Evolutionary conservation across 2,329 filamentous ascomycete species (phyloP), one percentile per base, ranked within the genome.

Genomic region (Cladophialophora bantiana): DNA sequence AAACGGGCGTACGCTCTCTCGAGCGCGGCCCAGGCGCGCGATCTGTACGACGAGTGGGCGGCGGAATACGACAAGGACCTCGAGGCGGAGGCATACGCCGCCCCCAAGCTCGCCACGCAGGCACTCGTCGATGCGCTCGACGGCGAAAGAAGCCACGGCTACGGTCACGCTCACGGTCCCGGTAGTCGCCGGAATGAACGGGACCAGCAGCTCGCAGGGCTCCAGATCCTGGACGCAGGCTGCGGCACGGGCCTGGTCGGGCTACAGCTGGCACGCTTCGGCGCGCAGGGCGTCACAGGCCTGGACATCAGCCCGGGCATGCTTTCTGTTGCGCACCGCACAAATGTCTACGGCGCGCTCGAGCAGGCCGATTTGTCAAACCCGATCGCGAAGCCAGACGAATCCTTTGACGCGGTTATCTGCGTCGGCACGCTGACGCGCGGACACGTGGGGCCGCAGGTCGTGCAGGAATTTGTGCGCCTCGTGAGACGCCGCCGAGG

Each of bases 341-440:
- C 81, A 0, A 82, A 81, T 2, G 79, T 79, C 26, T 87, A 86
- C 73, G 77, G 78, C 18, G 72, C 78, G 18, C 77, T 87, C 9
- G 75, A 77, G 18, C 73, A 78, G 2, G 80, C 77, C 1, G 84
- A 87, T 70, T 74, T 87, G 67, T 83, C 81, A 18, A 76, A 79
- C 57, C 77, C 74, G 0, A 77, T 87, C 13, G 71, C 77, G 3
- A 74, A 75, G 42, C 66, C 75, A 3, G 78, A 82, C 67, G 76
- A 77, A 9, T 75, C 75, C 2, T 86, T 85, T 69, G 84, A 85
- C 59, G 80, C 81, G 4, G 78, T 86, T 18, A 80, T 81, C 1
- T 87, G 85, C 75, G 80, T 83, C 31, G 85, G 85, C 32, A 86
- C 84, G 2, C 81, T 87, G 67, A 87, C 85, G 0, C 79, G 82